A percentile compares a stretch with the other conserved stretches of the same genome.
Evolutionary conservation across 2,329 filamentous ascomycete genomes (phyloP).

Genomic region (Elsinoe australis): DNA sequence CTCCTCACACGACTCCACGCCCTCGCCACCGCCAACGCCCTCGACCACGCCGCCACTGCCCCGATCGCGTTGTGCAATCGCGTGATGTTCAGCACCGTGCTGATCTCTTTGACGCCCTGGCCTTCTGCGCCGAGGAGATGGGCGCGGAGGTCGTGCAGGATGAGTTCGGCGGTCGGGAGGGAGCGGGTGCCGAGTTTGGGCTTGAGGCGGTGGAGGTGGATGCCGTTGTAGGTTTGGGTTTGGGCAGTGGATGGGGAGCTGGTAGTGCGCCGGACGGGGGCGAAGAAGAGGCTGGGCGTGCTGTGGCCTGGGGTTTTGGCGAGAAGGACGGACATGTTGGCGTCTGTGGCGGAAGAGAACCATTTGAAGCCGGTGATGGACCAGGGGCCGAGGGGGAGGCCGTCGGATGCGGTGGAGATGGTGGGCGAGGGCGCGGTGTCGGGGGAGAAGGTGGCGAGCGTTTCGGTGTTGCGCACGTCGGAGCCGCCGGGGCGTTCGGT

Average conservation of each 20-base stretch:
- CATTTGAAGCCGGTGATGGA: slow-evolving; percentile 61
- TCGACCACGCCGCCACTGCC: slow-evolving; percentile 47
- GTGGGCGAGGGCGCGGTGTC: slow-evolving; percentile 3
- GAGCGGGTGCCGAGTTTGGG: slow-evolving; percentile 62
- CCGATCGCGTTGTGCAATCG: slow-evolving; percentile 51
- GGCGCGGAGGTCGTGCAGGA: slow-evolving; percentile 59
- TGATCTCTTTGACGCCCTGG: slow-evolving; percentile 59
- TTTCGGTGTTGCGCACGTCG: slow-evolving; percentile 59
- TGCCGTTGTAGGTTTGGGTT: slow-evolving; percentile 48
- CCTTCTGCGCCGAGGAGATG: slow-evolving; percentile 62
- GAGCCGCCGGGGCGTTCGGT: slow-evolving; percentile 62
- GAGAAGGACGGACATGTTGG: slow-evolving; percentile 56
- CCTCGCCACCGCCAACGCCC: slow-evolving; percentile 51
- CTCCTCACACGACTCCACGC: slow-evolving; percentile 52
- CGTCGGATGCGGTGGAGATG: slow-evolving; percentile 17
- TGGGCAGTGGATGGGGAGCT: not conserved
- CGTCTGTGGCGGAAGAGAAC: slow-evolving; percentile 61
- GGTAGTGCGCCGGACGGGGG: slow-evolving; percentile 49
- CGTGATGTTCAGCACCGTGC: slow-evolving; percentile 60
- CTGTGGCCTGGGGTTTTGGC: slow-evolving; percentile 48
- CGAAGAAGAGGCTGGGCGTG: slow-evolving; percentile 55
- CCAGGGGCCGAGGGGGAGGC: slow-evolving; percentile 21
- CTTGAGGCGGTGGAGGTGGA: slow-evolving; percentile 62
- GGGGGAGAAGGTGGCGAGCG: slow-evolving; percentile 12
- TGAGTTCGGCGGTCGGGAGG: slow-evolving; percentile 58